These are phyloP conservation scores for Musa acuminata DNA, from an alignment of 176 grass and related monocot species.

Conservation along the genomic window DNA sequence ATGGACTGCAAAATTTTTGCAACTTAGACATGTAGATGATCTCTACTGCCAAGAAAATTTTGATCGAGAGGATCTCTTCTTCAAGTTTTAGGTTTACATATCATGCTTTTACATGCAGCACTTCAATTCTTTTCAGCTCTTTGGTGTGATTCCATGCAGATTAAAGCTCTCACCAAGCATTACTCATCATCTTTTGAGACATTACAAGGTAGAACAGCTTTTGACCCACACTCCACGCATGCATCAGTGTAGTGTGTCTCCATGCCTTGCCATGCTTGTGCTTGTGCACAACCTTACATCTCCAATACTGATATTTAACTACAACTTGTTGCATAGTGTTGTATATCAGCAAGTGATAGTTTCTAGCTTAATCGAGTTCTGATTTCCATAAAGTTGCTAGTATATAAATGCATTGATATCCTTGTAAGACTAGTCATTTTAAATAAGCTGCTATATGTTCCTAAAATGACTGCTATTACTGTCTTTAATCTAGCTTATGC, in stretches of 20 bases:
- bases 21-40: neutral
- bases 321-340: neutral
- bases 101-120: neutral
- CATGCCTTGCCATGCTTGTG: neutral
- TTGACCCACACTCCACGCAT: neutral
- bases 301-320: neutral
- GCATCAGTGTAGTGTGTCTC: neutral
- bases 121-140: neutral
- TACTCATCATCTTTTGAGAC: neutral
- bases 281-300: neutral
- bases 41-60: neutral
- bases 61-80: neutral
- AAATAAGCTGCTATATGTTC: too few relatives aligned
- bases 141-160: slow-evolving; percentile 12
- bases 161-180: slow-evolving; percentile 8
- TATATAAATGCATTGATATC: too few relatives aligned
- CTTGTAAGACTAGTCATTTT: too few relatives aligned
- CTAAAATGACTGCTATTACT: too few relatives aligned
- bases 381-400: too few relatives aligned
- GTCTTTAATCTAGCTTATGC: too few relatives aligned
- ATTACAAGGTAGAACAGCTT: neutral
- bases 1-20: neutral
- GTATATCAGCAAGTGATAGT: neutral
- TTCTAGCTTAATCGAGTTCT: neutral
- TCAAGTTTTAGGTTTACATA: neutral